phyloP scores from a whole-genome alignment of 2,329 filamentous ascomycete genomes.

The Dactylellina haptotyla region DNA sequence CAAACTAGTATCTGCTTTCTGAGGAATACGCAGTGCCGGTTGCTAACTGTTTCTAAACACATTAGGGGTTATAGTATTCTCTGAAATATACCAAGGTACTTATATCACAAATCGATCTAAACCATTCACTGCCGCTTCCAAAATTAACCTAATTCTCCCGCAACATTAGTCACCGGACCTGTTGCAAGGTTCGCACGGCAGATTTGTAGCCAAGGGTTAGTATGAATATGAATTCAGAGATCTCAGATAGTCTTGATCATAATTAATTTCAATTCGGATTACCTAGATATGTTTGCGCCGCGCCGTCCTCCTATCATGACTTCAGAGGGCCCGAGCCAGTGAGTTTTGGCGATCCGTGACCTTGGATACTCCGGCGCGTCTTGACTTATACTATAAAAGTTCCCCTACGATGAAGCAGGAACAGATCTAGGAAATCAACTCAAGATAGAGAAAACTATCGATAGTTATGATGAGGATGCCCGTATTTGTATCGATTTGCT shows the following conservation, averaged over 20 bases:
- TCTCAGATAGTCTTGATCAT: not conserved
- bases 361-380: not conserved
- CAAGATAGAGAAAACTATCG: constrained; percentile 79
- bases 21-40: too few species aligned
- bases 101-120: not conserved
- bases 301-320: constrained; percentile 91
- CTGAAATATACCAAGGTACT: constrained; percentile 92
- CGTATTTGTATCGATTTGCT: constrained; percentile 75
- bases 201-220: constrained; percentile 65
- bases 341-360: not conserved
- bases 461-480: constrained; percentile 86
- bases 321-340: constrained; percentile 83
- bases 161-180: constrained; percentile 78
- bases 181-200: constrained; percentile 89
- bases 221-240: not conserved
- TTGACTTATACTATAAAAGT: constrained; percentile 53
- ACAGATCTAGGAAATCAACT: constrained; percentile 87
- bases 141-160: constrained; percentile 18
- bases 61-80: constrained; percentile 77
- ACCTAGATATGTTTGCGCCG: constrained; percentile 89
- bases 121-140: not conserved
- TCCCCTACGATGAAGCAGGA: constrained; percentile 86
- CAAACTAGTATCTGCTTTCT: too few species aligned
- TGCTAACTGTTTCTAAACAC: not conserved
- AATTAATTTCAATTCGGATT: constrained; percentile 64